phyloP scores from a whole-genome alignment of 192 early-diverging fungal genomes.

The Coemansia reversa region DNA sequence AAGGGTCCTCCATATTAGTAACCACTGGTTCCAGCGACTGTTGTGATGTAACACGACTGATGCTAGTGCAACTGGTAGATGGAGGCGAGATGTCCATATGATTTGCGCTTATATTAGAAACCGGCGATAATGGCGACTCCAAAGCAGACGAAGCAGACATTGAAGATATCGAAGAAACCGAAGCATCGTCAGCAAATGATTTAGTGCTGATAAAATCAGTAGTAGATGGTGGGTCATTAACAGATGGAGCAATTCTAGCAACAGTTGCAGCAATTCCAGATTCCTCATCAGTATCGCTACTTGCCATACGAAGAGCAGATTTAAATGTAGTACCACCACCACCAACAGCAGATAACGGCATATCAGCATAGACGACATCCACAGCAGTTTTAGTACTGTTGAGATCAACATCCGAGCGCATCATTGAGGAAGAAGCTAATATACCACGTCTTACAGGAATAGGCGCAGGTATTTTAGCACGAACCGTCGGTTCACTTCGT shows the following conservation, averaged over 20 bases:
- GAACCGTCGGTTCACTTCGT: not conserved
- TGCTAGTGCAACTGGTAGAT: not conserved
- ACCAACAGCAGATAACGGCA: constrained; percentile 15
- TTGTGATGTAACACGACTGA: not conserved
- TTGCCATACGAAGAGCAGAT: not conserved
- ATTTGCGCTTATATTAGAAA: constrained; percentile 6
- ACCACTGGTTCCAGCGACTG: not conserved
- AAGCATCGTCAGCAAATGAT: constrained; percentile 3
- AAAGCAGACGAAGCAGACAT: constrained; percentile 9
- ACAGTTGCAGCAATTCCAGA: constrained; percentile 37
- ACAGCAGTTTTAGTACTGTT: not conserved
- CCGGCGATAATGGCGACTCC: not conserved
- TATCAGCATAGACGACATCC: not conserved
- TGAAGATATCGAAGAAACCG: constrained; percentile 11
- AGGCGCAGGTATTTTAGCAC: not conserved
- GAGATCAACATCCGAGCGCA: not conserved
- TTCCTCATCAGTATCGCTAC: constrained; percentile 39
- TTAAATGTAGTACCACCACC: not conserved
- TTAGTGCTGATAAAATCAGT: not conserved
- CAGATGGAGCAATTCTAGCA: constrained; percentile 6
- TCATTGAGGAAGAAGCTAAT: not conserved
- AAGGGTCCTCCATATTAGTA: not conserved
- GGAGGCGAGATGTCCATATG: constrained; percentile 10
- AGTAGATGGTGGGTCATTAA: not conserved
- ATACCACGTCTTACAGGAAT: not conserved